Percentiles rank a stretch among this genome's conserved stretches.
Evolutionary conservation across 2,329 filamentous ascomycete species (phyloP).

Genomic region (Neonectria faginata): DNA sequence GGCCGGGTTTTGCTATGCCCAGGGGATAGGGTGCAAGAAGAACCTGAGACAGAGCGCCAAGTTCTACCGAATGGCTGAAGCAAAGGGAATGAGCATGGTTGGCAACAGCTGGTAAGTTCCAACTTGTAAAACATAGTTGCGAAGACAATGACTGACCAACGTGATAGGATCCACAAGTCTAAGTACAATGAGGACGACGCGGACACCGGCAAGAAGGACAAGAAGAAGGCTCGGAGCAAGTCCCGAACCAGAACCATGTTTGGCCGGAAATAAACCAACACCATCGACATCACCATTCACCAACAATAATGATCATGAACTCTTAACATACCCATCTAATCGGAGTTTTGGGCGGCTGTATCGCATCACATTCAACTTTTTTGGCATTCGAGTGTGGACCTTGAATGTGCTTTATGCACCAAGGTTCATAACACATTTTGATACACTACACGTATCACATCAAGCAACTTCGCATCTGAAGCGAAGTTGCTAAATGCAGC

Average conservation of each 20-base stretch:
- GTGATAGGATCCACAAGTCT: slow-evolving; percentile 88
- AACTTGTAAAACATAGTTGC: neutral
- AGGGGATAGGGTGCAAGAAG: slow-evolving; percentile 95
- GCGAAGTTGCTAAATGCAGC: slow-evolving; percentile 6
- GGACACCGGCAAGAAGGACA: slow-evolving; percentile 57
- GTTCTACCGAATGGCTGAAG: slow-evolving; percentile 90
- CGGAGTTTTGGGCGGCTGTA: slow-evolving; percentile 49
- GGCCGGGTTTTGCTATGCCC: slow-evolving; percentile 94
- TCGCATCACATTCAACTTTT: slow-evolving; percentile 35
- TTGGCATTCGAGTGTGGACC: slow-evolving; percentile 36
- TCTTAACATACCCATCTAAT: slow-evolving; percentile 49
- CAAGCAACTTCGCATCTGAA: slow-evolving; percentile 6
- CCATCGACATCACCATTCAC: slow-evolving; percentile 31
- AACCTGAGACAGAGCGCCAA: slow-evolving; percentile 93
- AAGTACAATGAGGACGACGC: slow-evolving; percentile 82
- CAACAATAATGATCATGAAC: slow-evolving; percentile 48
- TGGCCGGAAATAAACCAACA: slow-evolving; percentile 55
- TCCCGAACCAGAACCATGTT: slow-evolving; percentile 82
- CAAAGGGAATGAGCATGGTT: slow-evolving; percentile 96
- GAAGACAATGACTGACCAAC: slow-evolving; percentile 11
- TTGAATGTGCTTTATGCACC: slow-evolving; percentile 30
- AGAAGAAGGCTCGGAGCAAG: slow-evolving; percentile 79
- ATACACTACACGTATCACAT: slow-evolving; percentile 4
- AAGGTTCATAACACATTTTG: slow-evolving; percentile 20
- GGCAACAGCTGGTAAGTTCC: slow-evolving; percentile 92